These are phyloP conservation scores for Wallacemonas sp. DNA, from an alignment of 208 protist genomes.

Conservation along the genomic window DNA sequence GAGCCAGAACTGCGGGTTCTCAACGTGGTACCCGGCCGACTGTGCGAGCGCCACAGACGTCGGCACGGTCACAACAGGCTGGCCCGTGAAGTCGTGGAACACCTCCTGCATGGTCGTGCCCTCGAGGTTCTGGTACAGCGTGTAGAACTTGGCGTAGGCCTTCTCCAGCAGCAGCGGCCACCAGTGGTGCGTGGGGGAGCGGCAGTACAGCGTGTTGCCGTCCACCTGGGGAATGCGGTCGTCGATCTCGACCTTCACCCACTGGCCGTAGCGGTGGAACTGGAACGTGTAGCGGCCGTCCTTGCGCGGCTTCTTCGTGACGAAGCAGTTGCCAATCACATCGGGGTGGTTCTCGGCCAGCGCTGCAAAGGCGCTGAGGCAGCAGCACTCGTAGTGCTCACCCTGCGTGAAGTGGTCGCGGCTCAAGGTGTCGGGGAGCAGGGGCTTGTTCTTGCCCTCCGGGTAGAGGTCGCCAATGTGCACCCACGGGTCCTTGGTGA, in stretches of 20 bases:
- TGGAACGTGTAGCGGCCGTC: constrained; percentile 70
- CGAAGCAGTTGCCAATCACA: constrained; percentile 58
- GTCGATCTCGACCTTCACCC: constrained; percentile 74
- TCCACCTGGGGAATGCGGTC: constrained; percentile 54
- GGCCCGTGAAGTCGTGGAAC: constrained; percentile 64
- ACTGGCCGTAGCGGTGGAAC: constrained; percentile 68
- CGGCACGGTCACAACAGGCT: constrained; percentile 45
- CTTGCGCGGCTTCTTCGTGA: constrained; percentile 52
- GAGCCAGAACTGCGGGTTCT: constrained; percentile 55
- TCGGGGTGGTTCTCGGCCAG: constrained; percentile 51
- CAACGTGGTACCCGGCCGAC: constrained; percentile 33
- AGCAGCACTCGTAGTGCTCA: constrained; percentile 51
- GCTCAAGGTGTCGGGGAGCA: constrained; percentile 50
- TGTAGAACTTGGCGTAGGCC: constrained; percentile 85
- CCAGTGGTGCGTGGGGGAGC: constrained; percentile 59
- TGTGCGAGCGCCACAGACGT: constrained; percentile 23
- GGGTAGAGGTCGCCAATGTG: constrained; percentile 68
- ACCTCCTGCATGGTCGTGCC: constrained; percentile 58
- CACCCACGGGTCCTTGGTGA: constrained; percentile 35
- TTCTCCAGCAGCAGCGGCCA: constrained; percentile 82
- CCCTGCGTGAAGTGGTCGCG: constrained; percentile 69
- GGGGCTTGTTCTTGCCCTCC: constrained; percentile 56
- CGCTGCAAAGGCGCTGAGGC: constrained; percentile 40
- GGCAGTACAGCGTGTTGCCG: constrained; percentile 52
- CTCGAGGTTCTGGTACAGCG: constrained; percentile 54